A percentile compares a stretch with the other conserved stretches of the same genome.
Evolutionary conservation across 2,329 filamentous ascomycete species (phyloP).

Genomic region (Coleophoma crateriformis): DNA sequence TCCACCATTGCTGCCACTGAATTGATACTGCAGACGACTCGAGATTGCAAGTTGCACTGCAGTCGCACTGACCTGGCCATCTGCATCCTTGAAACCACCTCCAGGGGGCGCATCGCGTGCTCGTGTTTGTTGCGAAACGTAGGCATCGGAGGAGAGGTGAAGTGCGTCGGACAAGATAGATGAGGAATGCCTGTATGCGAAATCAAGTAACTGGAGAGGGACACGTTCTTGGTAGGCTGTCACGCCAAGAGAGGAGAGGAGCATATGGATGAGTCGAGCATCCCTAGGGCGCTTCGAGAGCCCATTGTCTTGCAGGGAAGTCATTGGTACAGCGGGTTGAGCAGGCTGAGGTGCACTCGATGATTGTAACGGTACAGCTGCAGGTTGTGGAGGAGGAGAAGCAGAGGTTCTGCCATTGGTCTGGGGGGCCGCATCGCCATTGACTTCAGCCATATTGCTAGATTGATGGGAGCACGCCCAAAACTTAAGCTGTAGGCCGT

Average conservation of each 20-base stretch:
- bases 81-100: slow-evolving; percentile 22
- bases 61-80: slow-evolving; percentile 49
- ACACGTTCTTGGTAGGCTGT: slow-evolving; percentile 77
- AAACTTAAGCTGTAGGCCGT: too few species aligned
- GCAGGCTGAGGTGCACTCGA: slow-evolving; percentile 14
- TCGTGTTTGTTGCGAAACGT: slow-evolving; percentile 37
- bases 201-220: slow-evolving; percentile 77
- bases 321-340: slow-evolving; percentile 23
- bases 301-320: slow-evolving; percentile 25
- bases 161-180: slow-evolving; percentile 66
- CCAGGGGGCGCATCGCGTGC: slow-evolving; percentile 25
- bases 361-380: slow-evolving; percentile 5
- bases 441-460: slow-evolving; percentile 23
- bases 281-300: slow-evolving; percentile 61
- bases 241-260: slow-evolving; percentile 74
- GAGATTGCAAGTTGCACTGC: slow-evolving; percentile 70
- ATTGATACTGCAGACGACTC: slow-evolving; percentile 63
- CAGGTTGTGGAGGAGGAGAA: slow-evolving; percentile 18
- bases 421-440: slow-evolving; percentile 33
- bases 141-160: slow-evolving; percentile 64
- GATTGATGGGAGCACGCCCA: neutral
- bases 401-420: slow-evolving; percentile 44
- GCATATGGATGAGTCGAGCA: slow-evolving; percentile 71
- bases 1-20: slow-evolving; percentile 45
- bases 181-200: slow-evolving; percentile 77